These are phyloP conservation scores for Arthroderma sp. DNA, from an alignment of 2,329 filamentous ascomycete species.

Conservation along the genomic window DNA sequence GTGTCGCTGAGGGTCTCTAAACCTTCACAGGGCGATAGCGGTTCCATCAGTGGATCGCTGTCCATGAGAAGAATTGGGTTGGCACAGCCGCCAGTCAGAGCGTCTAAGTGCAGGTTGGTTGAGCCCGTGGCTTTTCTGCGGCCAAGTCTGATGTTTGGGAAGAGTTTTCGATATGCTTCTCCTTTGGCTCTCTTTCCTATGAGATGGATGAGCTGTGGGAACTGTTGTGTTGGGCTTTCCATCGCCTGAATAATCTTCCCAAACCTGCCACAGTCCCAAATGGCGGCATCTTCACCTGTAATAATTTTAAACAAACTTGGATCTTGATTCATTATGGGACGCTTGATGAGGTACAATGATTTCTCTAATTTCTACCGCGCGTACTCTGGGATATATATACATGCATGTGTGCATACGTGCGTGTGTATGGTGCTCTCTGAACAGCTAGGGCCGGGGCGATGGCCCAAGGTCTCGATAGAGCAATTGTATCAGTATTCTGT, in stretches of 20 bases:
- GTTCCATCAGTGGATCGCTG: not conserved
- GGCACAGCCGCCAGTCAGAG: not conserved
- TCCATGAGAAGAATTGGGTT: slow-evolving; percentile 1
- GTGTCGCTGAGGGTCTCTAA: too few species aligned
- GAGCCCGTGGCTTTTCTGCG: not conserved
- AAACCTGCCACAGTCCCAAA: slow-evolving; percentile 1
- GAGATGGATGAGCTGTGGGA: slow-evolving; percentile 1
- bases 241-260: not conserved
- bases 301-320: not conserved
- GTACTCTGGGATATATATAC: too few species aligned
- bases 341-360: too few species aligned
- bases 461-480: too few species aligned
- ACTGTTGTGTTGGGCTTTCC: not conserved
- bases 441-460: too few species aligned
- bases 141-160: not conserved
- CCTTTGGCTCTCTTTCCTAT: not conserved
- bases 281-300: not conserved
- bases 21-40: not conserved
- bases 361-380: too few species aligned
- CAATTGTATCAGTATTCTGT: too few species aligned
- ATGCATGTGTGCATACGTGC: too few species aligned
- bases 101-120: not conserved
- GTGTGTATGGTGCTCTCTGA: too few species aligned
- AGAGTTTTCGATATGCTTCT: slow-evolving; percentile 1
- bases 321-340: not conserved